Conservation (phyloP, 345 rosid genomes). For the Brassica nigra region DNA sequence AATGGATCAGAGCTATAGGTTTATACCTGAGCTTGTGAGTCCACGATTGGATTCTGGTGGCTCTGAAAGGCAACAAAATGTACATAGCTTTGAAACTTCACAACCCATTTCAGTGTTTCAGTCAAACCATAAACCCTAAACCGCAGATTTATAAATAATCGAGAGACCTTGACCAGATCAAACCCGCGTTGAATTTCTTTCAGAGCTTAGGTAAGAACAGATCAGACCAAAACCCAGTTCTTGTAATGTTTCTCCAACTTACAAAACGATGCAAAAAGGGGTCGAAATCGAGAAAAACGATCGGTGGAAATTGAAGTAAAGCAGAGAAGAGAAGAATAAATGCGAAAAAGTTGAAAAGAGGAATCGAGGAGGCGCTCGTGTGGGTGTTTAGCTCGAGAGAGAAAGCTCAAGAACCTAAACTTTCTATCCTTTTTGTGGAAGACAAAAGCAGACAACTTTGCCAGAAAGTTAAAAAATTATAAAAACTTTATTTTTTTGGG, state of each 20-base stretch:
- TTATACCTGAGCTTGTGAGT: slow-evolving; percentile 58
- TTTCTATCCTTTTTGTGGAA: slow-evolving; percentile 4
- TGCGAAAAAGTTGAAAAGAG: slow-evolving; percentile 1
- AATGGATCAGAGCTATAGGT: slow-evolving; percentile 12
- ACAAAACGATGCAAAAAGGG: background rate
- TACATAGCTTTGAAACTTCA: slow-evolving; percentile 60
- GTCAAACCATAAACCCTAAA: slow-evolving; percentile 43
- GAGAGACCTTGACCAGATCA: slow-evolving; percentile 16
- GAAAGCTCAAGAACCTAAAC: slow-evolving; percentile 27
- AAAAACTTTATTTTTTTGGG: background rate
- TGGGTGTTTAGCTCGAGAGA: slow-evolving; percentile 21
- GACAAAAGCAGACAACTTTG: slow-evolving; percentile 43
- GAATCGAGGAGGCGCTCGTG: slow-evolving; percentile 35
- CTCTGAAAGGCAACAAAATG: slow-evolving; percentile 68
- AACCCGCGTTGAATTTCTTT: background rate
- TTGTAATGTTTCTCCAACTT: slow-evolving; percentile 4
- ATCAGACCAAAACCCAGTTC: slow-evolving; percentile 13
- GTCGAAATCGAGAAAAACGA: slow-evolving; percentile 25
- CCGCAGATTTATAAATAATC: slow-evolving; percentile 1
- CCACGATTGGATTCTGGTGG: slow-evolving; percentile 62
- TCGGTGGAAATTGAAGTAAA: background rate
- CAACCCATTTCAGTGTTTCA: slow-evolving; percentile 47
- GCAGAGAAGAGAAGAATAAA: background rate
- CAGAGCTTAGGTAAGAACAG: background rate
- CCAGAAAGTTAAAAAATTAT: slow-evolving; percentile 28